These are phyloP conservation scores for Coemansia sp. DNA, from an alignment of 192 early-diverging fungal species.

Conservation along the genomic window DNA sequence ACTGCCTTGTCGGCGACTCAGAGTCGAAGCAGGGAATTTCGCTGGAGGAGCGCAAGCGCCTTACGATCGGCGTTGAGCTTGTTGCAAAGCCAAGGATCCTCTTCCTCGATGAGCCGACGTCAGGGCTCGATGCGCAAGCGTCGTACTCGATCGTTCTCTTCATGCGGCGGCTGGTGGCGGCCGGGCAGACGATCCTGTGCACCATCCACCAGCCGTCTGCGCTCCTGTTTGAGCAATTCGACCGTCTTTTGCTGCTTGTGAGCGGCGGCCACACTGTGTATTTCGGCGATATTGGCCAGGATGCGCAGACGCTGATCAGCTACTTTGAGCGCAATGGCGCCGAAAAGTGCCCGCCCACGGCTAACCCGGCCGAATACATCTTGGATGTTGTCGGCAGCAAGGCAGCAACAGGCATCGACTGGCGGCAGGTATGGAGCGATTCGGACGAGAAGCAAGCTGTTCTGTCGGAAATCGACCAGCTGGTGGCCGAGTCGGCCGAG, in stretches of 20 bases:
- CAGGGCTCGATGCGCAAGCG: conserved; percentile 75
- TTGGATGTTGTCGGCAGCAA: conserved; percentile 71
- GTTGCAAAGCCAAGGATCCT: conserved; percentile 75
- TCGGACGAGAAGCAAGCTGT: conserved; percentile 56
- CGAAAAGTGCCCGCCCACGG: conserved; percentile 62
- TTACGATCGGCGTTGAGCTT: conserved; percentile 82
- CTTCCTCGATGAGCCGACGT: conserved; percentile 89
- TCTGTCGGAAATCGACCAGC: conserved; percentile 59
- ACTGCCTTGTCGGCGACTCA: conserved; percentile 70
- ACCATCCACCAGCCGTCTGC: conserved; percentile 85
- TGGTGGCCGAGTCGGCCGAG: conserved; percentile 14
- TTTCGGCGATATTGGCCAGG: conserved; percentile 77
- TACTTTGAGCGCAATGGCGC: conserved; percentile 85
- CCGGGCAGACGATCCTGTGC: conserved; percentile 68
- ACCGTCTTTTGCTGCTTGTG: conserved; percentile 73
- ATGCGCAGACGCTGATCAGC: conserved; percentile 63
- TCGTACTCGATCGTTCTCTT: conserved; percentile 73
- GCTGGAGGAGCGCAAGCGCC: conserved; percentile 81
- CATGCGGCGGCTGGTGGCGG: conserved; percentile 63
- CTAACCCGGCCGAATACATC: conserved; percentile 87
- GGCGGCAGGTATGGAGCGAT: conserved; percentile 72
- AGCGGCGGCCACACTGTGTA: conserved; percentile 80
- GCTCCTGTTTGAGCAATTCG: conserved; percentile 79
- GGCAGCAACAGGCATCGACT: conserved; percentile 57
- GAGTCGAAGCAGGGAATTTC: conserved; percentile 75